Conservation (phyloP, 345 rosid species). For the rapeseed (Brassica napus) region DNA sequence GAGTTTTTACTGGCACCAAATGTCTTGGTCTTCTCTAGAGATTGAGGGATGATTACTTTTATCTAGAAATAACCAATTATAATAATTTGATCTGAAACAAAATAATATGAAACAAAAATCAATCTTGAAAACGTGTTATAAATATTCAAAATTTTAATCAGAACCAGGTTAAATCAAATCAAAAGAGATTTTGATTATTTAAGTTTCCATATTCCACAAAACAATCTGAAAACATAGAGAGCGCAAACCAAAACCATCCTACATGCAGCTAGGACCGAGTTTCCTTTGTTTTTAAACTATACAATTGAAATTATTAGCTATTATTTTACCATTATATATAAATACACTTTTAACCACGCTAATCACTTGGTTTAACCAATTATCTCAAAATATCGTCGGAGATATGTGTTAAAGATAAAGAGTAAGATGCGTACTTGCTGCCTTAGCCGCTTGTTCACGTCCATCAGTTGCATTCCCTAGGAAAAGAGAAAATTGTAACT, state of each 20-base stretch:
- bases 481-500: not conserved
- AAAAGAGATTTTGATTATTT: not conserved
- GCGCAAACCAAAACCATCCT: not conserved
- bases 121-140: not conserved
- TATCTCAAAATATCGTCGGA: not conserved
- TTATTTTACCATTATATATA: not conserved
- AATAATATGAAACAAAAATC: not conserved
- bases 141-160: not conserved
- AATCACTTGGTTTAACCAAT: not conserved
- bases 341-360: not conserved
- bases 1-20: not conserved
- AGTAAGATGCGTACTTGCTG: constrained; percentile 47
- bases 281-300: not conserved
- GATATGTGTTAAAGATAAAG: not conserved
- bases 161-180: not conserved
- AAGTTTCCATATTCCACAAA: constrained; percentile 1
- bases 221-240: not conserved
- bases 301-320: not conserved
- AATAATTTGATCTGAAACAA: not conserved
- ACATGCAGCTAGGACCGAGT: not conserved
- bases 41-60: not conserved
- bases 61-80: not conserved
- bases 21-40: not conserved
- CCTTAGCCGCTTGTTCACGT: constrained; percentile 73
- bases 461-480: constrained; percentile 71